phyloP scores from a whole-genome alignment of 768 basidiomycete species.

The Auriscalpium vulgare region DNA sequence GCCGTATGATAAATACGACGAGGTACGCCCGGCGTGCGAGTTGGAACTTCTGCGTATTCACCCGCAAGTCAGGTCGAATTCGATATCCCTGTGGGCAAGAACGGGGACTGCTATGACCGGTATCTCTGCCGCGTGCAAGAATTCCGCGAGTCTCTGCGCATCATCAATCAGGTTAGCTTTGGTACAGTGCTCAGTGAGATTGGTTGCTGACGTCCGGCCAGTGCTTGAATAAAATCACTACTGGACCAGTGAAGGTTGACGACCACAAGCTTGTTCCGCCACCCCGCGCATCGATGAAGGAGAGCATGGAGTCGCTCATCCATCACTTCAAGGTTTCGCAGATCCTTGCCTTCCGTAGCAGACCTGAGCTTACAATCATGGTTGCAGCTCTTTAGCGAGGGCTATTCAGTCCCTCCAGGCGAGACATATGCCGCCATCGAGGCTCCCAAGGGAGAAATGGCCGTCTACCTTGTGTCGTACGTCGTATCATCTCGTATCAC shows the following conservation, averaged over 20 bases:
- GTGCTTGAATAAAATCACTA: conserved; percentile 96
- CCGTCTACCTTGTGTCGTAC: conserved; percentile 92
- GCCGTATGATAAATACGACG: conserved; percentile 95
- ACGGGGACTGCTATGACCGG: conserved; percentile 97
- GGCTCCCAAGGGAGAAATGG: conserved; percentile 99
- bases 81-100: conserved; percentile 92
- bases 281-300: conserved; percentile 97
- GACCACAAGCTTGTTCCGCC: conserved; percentile 97
- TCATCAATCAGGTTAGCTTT: conserved; percentile 62
- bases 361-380: conserved; percentile 27
- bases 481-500: conserved; percentile 21
- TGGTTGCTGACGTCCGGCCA: conserved; percentile 24
- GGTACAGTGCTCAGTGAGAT: not conserved
- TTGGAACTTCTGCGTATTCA: not conserved
- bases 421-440: conserved; percentile 98
- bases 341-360: not conserved
- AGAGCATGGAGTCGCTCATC: conserved; percentile 96
- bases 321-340: conserved; percentile 87
- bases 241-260: conserved; percentile 88
- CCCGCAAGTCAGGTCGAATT: conserved; percentile 69
- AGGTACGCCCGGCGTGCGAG: conserved; percentile 38
- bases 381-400: conserved; percentile 84
- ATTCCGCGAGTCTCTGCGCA: conserved; percentile 89
- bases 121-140: conserved; percentile 98
- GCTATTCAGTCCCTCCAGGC: conserved; percentile 91